Base-by-base conservation (phyloP, 768 basidiomycete species). In the Xerocomus brunneocitrinus region DNA sequence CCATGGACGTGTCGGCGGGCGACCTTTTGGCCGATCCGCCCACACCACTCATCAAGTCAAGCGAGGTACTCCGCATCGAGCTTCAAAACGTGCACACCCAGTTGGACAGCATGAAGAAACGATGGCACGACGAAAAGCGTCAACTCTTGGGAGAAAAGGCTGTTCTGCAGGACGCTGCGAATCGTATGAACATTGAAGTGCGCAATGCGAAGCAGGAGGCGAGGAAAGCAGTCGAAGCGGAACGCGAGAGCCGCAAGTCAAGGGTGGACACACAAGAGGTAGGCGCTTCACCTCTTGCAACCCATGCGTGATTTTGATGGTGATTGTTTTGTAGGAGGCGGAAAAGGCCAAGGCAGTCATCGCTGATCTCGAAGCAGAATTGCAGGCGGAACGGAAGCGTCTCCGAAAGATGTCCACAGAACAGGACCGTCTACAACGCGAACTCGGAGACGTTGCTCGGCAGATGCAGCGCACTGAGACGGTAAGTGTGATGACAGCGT, bases 391-490 rank as follows among this genome's bases (percentile, higher is more conserved):
- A 67, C 81, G 91, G 22, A 70, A 79, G 13, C 81, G 82, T 13
- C 70, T 93, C 48, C 73, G 88, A 53, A 71, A 76, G 8, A 72
- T 91, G 62, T 75, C 79, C 0, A 75, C 79, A 0, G 86, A 91
- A 65, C 86, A 89, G 59, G 72, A 75, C 12, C 77, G 76, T 5
- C 73, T 81, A 22, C 79, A 83, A 47, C 78, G 83, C 25, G 85
- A 91, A 59, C 86, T 83, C 62, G 79, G 82, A 47, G 77, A 80
- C 9, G 75, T 91, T 46, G 59, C 82, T 28, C 71, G 76, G 13
- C 81, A 91, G 56, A 66, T 92, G 59, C 79, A 81, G 56, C 78
- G 87, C 27, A 86, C 85, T 12, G 87, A 91, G 73, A 77, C 80
- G 39, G 89, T 87, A 62, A 63, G 63, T 3, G 7, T n/a, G 41